phyloP scores from a whole-genome alignment of 1,284 basidiomycete genomes.

The Sporisorium graminicola region DNA sequence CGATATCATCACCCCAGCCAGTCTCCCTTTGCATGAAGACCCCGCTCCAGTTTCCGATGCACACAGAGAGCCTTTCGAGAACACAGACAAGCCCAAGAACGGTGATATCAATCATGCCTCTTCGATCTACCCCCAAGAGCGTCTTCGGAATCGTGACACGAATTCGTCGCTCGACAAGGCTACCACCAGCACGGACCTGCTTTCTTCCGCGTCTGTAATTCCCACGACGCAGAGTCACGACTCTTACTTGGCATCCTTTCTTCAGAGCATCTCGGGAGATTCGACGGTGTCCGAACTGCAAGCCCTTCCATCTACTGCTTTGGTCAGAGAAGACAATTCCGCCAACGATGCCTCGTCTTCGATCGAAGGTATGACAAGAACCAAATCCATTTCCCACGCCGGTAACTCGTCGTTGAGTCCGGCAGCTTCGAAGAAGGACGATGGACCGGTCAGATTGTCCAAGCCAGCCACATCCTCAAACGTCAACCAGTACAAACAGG shows the following conservation, averaged over 20 bases:
- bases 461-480: not conserved
- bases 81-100: not conserved
- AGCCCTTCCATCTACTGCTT: not conserved
- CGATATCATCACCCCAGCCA: constrained; percentile 23
- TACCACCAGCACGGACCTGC: not conserved
- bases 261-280: constrained; percentile 22
- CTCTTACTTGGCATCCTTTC: constrained; percentile 26
- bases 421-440: not conserved
- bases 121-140: not conserved
- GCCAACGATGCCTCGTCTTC: not conserved
- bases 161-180: not conserved
- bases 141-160: not conserved
- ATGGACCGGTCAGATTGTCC: not conserved
- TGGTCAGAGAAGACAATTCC: not conserved
- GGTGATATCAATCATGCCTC: not conserved
- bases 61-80: not conserved
- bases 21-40: not conserved
- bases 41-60: not conserved
- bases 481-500: too few relatives aligned
- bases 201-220: not conserved
- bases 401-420: not conserved
- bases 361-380: not conserved
- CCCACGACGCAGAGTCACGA: constrained; percentile 11
- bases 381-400: not conserved
- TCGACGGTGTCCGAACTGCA: not conserved